These are phyloP conservation scores for Fusarium paranaense DNA, from an alignment of 2,329 filamentous ascomycete genomes.

Conservation along the genomic window DNA sequence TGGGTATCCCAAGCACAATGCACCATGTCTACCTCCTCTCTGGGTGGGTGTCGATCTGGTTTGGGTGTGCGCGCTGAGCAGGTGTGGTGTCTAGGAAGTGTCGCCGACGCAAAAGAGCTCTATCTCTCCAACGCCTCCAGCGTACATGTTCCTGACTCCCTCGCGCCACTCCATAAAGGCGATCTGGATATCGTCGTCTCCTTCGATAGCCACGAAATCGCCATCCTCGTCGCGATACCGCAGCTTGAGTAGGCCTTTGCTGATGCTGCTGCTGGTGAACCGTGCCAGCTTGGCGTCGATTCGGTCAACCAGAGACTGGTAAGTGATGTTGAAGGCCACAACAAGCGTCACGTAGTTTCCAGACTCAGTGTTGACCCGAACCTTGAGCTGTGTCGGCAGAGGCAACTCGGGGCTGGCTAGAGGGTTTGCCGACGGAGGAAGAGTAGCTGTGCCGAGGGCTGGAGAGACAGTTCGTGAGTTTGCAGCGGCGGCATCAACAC, in stretches of 20 bases:
- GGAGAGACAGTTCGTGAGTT: slow-evolving; percentile 61
- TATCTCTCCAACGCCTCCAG: slow-evolving; percentile 86
- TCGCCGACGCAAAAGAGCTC: slow-evolving; percentile 82
- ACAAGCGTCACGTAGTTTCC: slow-evolving; percentile 96
- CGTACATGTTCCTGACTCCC: slow-evolving; percentile 65
- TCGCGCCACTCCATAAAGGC: slow-evolving; percentile 96
- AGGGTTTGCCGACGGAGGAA: slow-evolving; percentile 40
- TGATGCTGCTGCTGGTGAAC: slow-evolving; percentile 86
- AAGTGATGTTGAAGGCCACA: slow-evolving; percentile 94
- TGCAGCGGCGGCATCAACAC: slow-evolving; percentile 52
- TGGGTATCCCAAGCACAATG: slow-evolving; percentile 46
- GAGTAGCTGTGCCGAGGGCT: slow-evolving; percentile 52
- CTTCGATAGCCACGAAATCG: slow-evolving; percentile 92
- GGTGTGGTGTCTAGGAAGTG: slow-evolving; percentile 41
- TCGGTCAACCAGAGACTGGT: slow-evolving; percentile 91
- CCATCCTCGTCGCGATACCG: slow-evolving; percentile 93
- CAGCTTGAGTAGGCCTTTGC: slow-evolving; percentile 83
- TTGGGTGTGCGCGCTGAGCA: slow-evolving; percentile 7
- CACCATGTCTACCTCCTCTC: slow-evolving; percentile 37
- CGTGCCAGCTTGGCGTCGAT: slow-evolving; percentile 95
- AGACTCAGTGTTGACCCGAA: slow-evolving; percentile 89
- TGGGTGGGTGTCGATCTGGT: slow-evolving; percentile 11
- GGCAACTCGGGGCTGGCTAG: slow-evolving; percentile 62
- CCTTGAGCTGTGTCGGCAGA: slow-evolving; percentile 84
- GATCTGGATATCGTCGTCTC: slow-evolving; percentile 95